Evolutionary conservation across 352 stramenopile genomes (phyloP).

Genomic region (Globisporangium middletonii): DNA sequence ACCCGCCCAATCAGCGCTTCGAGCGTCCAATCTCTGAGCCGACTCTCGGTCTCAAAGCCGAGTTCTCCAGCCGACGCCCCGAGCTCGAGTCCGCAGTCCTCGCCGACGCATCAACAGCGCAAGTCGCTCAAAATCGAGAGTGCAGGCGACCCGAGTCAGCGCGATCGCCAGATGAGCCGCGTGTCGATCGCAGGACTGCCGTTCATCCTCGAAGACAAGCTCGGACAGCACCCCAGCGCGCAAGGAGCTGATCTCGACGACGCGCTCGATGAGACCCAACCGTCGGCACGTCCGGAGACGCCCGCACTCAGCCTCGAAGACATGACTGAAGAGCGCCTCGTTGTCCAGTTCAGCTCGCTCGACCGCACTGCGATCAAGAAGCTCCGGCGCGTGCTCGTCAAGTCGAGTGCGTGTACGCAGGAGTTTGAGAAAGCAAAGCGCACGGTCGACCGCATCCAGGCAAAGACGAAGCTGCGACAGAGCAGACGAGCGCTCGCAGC

Average conservation of each 20-base stretch:
- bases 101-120: background rate
- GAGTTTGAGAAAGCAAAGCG: constrained; percentile 46
- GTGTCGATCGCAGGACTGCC: constrained; percentile 17
- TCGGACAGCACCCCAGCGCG: background rate
- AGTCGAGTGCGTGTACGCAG: constrained; percentile 49
- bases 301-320: constrained; percentile 35
- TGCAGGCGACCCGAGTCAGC: background rate
- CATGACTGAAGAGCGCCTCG: constrained; percentile 50
- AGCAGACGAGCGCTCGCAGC: constrained; percentile 24
- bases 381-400: constrained; percentile 46
- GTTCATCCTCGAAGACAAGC: constrained; percentile 22
- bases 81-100: background rate
- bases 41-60: constrained; percentile 5
- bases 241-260: constrained; percentile 6
- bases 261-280: constrained; percentile 6
- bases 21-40: constrained; percentile 4
- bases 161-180: constrained; percentile 11
- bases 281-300: background rate
- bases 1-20: constrained; percentile 32
- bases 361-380: constrained; percentile 48
- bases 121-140: constrained; percentile 6
- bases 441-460: constrained; percentile 52
- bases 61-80: background rate
- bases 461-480: constrained; percentile 29
- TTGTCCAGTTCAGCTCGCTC: constrained; percentile 41